These are phyloP conservation scores for Primulina tabacum DNA, from an alignment of 257 asterid genomes.

Conservation along the genomic window DNA sequence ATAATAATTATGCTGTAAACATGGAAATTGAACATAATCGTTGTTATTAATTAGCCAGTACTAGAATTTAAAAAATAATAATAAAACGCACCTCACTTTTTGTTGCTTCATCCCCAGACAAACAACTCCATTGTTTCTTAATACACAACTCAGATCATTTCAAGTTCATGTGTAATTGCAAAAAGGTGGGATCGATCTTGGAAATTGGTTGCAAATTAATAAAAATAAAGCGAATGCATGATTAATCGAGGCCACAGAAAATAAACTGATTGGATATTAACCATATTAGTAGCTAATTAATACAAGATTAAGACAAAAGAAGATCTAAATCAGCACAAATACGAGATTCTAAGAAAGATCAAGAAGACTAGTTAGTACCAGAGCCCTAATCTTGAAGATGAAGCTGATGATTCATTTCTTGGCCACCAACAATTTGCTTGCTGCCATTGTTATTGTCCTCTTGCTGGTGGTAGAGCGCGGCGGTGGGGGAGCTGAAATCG, in stretches of 20 bases:
- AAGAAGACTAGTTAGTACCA: not conserved
- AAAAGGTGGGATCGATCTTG: not conserved
- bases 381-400: slow-evolving; percentile 2
- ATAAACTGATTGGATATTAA: not conserved
- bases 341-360: not conserved
- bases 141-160: not conserved
- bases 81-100: not conserved
- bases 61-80: too few species aligned
- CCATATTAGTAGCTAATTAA: not conserved
- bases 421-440: not conserved
- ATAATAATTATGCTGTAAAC: not conserved
- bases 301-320: not conserved
- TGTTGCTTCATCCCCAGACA: not conserved
- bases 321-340: not conserved
- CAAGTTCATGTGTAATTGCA: not conserved
- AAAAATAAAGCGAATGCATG: not conserved
- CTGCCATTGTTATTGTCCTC: not conserved
- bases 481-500: not conserved
- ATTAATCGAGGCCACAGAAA: not conserved
- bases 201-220: not conserved
- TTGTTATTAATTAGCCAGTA: not conserved
- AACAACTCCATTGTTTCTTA: not conserved
- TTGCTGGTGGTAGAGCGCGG: slow-evolving; percentile 5
- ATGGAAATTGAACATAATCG: not conserved
- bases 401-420: slow-evolving; percentile 9